These are phyloP conservation scores for Sugiyamaella pinicola DNA, from an alignment of 1,139 yeast species.

Conservation along the genomic window DNA sequence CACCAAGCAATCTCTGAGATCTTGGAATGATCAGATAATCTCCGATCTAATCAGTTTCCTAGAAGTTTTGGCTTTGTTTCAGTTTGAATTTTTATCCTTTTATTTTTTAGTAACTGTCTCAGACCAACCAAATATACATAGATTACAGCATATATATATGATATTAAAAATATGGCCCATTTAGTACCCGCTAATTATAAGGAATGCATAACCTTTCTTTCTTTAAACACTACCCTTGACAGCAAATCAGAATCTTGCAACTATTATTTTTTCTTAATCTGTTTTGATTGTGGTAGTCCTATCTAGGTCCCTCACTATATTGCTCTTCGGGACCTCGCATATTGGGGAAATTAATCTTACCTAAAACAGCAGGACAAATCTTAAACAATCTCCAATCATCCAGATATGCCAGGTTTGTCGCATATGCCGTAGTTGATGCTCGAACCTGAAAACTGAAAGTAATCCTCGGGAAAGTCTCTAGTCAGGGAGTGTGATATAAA, in stretches of 20 bases:
- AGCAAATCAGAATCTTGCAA: neutral
- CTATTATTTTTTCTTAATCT: neutral
- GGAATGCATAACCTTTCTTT: neutral
- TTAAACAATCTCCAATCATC: neutral
- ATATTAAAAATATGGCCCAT: neutral
- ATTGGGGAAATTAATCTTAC: constrained; percentile 11
- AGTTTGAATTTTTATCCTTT: neutral
- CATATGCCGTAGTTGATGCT: neutral
- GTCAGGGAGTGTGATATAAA: neutral
- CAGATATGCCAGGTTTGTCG: neutral
- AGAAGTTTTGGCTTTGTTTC: too few species aligned
- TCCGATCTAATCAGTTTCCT: constrained; percentile 10
- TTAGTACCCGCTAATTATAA: constrained; percentile 1
- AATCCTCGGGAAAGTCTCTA: neutral
- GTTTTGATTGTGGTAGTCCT: constrained; percentile 2
- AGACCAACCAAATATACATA: neutral
- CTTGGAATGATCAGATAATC: constrained; percentile 9
- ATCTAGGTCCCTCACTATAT: neutral
- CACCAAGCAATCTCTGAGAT: constrained; percentile 6
- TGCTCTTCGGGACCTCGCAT: constrained; percentile 8
- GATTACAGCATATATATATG: constrained; percentile 5
- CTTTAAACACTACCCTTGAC: neutral
- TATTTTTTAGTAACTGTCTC: neutral
- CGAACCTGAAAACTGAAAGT: neutral
- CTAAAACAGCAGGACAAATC: constrained; percentile 1